phyloP scores from a whole-genome alignment of 148 eudicot species.

The Cornus kousa region DNA sequence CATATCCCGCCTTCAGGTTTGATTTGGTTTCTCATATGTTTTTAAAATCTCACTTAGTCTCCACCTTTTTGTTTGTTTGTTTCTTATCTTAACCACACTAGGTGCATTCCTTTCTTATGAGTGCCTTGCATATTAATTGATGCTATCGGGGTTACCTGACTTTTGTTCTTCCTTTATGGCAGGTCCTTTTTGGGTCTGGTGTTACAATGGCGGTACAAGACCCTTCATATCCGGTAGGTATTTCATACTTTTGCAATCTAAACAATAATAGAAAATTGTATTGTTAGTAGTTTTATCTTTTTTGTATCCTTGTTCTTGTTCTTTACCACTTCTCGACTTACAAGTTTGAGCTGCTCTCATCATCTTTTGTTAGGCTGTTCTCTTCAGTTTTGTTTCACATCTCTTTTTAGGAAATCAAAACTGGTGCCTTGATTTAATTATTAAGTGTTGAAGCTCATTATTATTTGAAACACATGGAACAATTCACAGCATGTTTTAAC shows the following conservation, averaged over 20 bases:
- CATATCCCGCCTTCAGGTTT: constrained; percentile 91
- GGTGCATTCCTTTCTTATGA: not conserved
- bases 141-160: not conserved
- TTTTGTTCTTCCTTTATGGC: constrained; percentile 13
- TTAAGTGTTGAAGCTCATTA: not conserved
- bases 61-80: not conserved
- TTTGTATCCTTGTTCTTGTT: not conserved
- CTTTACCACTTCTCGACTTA: not conserved
- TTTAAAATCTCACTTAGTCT: not conserved
- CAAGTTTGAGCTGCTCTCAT: not conserved
- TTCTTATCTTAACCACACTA: not conserved
- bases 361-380: not conserved
- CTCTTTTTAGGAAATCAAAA: not conserved
- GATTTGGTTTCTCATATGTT: constrained; percentile 7
- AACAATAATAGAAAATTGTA: not conserved
- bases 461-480: not conserved
- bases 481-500: not conserved
- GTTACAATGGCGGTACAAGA: constrained; percentile 90
- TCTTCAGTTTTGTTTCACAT: not conserved
- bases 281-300: not conserved
- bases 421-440: not conserved
- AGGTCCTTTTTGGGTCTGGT: constrained; percentile 84
- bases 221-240: constrained; percentile 79
- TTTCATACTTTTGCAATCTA: not conserved
- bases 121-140: not conserved